Percentiles rank a stretch among this genome's conserved stretches.
Evolutionary conservation across 352 stramenopile genomes (phyloP).

Genomic region (Pythium plurisporium): DNA sequence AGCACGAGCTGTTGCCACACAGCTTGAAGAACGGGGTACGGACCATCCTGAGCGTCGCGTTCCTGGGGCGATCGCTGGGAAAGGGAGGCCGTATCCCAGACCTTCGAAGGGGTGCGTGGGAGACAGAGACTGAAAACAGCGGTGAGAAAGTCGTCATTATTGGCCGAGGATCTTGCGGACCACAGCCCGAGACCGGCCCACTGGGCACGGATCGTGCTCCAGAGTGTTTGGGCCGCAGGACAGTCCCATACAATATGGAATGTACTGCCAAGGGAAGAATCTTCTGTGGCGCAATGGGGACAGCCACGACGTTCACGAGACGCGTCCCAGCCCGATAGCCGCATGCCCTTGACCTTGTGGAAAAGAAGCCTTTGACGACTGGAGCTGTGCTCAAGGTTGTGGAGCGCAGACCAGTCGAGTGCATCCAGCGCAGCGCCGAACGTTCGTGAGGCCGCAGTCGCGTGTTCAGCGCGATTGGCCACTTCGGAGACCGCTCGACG

Average conservation of each 20-base stretch:
- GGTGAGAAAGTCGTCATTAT: neutral
- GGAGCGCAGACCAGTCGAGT: neutral
- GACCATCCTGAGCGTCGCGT: neutral
- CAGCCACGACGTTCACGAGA: neutral
- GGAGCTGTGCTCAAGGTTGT: neutral
- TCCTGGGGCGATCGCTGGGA: neutral
- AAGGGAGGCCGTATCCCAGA: slow-evolving; percentile 1
- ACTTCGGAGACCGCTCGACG: neutral
- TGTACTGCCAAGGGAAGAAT: neutral
- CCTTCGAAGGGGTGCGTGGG: neutral
- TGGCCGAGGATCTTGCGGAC: neutral
- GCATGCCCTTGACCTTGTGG: neutral
- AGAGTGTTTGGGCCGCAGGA: neutral
- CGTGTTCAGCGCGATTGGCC: neutral
- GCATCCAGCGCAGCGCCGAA: neutral
- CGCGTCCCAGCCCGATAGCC: slow-evolving; percentile 2
- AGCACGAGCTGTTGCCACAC: neutral
- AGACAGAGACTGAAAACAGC: slow-evolving; percentile 3
- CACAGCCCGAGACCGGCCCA: neutral
- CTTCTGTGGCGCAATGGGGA: neutral
- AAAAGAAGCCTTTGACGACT: neutral
- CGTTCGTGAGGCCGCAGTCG: neutral
- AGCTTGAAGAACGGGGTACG: slow-evolving; percentile 1
- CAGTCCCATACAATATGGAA: slow-evolving; percentile 12
- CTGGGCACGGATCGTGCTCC: neutral